Evolutionary conservation across 2,329 filamentous ascomycete species (phyloP), one percentile per base, ranked within the genome.

Genomic region (Penicillium sp.): DNA sequence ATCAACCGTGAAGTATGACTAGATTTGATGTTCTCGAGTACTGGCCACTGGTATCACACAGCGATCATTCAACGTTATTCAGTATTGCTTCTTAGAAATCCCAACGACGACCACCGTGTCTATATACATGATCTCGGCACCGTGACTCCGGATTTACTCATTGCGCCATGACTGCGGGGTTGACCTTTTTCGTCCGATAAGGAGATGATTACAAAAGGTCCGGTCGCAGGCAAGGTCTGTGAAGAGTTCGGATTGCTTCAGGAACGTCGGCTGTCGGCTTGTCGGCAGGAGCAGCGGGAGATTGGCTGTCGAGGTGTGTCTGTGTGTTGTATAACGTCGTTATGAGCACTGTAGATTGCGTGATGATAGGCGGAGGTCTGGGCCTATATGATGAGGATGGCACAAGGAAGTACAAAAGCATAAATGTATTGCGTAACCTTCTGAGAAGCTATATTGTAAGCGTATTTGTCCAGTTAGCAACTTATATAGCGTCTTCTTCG

Each of bases 131-230:
- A 14, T 16, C 6, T 43, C 60, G 54, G 56, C 56, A 61, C 43
- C 5, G 16, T 47, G 33, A 46, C 41, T 35, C 60, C 52, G 59
- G 50, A 13, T 14, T 27, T 33, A 27, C 18, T 18, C 33, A 64
- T 66, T 58, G 53, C 63, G 58, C 59, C 43, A 65, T 59, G 51
- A 55, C 31, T 63, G 59, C 61, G 61, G 61, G 61, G 63, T 36
- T 22, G 39, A 27, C 10, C n/a, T 22, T 36, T 36, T 27, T 55
- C 49, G 47, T 11, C 54, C 44, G 54, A 43, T 50, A 44, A 24
- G 33, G 16, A 16, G 19, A 10, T 16, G 27, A 24, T n/a, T 39
- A 13, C 36, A 16, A 36, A 36, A 4, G 19, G 19, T 35, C 33
- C n/a, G 27, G 18, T 44, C 19, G 37, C 16, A 19, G 47, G 11